Base-by-base conservation (phyloP, 2,329 filamentous ascomycete genomes). In the Daldinia sp. region DNA sequence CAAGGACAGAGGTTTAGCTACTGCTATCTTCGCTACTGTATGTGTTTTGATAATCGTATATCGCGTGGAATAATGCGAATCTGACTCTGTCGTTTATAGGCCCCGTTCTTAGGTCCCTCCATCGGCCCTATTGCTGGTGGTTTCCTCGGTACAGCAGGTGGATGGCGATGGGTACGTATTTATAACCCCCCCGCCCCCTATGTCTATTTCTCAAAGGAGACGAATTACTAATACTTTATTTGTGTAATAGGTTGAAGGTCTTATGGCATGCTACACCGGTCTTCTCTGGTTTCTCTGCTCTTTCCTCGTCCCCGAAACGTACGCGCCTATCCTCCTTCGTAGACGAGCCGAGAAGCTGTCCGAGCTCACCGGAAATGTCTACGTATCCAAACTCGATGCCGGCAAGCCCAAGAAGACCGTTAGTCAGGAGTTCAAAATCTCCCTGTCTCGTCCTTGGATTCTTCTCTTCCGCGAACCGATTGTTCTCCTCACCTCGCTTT, bases 391-490 rank as follows among this genome's bases (percentile, higher is more conserved):
- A 69, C 76, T 85, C 64, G 86, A 88, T 69, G 76, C 81, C 56
- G 75, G 73, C 13, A 73, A 71, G 53, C 82, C 82, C n/a, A 82
- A 81, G 68, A 79, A 83, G 55, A 81, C 83, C 0, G 73, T 85
- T n/a, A 75, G 77, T 3, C 78, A 85, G 63, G 84, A 88, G 37
- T 87, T 91, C 76, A 84, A 84, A 60, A 85, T 85, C 7, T 85
- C 88, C 2, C 80, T 92, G 12, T 82, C 85, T 56, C 84, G 91
- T 2, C 91, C 91, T 1, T 91, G 90, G 89, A 81, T 90, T 51
- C 84, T 93, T 59, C 84, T 93, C 6, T 90, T 93, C 82, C 81
- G 82, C 63, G 91, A 93, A 75, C 91, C 91, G 1, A 93, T 93
- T 73, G 90, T 93, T 28, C 77, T 90, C 10, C 79, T 92, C 3